phyloP scores from a whole-genome alignment of 2,329 filamentous ascomycete genomes.

The Fusarium sp. region DNA sequence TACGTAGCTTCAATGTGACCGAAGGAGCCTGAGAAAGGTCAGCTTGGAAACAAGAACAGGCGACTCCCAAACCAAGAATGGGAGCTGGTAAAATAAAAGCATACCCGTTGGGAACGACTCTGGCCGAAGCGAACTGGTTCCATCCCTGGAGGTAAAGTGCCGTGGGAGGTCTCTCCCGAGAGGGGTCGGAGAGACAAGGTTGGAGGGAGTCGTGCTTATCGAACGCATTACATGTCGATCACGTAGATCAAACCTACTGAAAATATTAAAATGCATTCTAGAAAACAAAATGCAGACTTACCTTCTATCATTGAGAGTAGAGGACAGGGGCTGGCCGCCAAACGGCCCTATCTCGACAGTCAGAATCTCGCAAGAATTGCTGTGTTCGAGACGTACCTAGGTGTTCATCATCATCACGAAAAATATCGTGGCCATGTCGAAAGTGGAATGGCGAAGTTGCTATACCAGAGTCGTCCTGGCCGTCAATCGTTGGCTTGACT shows the following conservation, averaged over 20 bases:
- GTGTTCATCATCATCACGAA: slow-evolving; percentile 45
- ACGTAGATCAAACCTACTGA: slow-evolving; percentile 48
- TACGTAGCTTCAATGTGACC: slow-evolving; percentile 45
- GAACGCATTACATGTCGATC: slow-evolving; percentile 51
- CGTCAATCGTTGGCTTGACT: slow-evolving; percentile 28
- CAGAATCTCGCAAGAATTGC: slow-evolving; percentile 16
- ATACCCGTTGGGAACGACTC: slow-evolving; percentile 33
- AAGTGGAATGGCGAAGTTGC: slow-evolving; percentile 32
- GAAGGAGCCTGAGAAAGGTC: slow-evolving; percentile 40
- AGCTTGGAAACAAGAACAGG: slow-evolving; percentile 6
- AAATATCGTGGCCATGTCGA: slow-evolving; percentile 46
- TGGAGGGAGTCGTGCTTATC: slow-evolving; percentile 54
- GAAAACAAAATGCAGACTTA: slow-evolving; percentile 8
- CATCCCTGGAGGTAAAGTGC: slow-evolving; percentile 41
- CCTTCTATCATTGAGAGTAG: slow-evolving; percentile 44
- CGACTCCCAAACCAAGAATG: not conserved
- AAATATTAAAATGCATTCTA: slow-evolving; percentile 11
- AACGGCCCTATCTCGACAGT: slow-evolving; percentile 40
- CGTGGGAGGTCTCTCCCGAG: slow-evolving; percentile 45
- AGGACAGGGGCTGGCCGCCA: slow-evolving; percentile 36
- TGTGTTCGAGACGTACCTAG: slow-evolving; percentile 37
- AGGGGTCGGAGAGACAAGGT: slow-evolving; percentile 52
- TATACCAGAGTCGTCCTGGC: slow-evolving; percentile 18
- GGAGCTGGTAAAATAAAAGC: not conserved
- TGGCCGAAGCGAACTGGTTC: slow-evolving; percentile 29